Evolutionary conservation across 257 asterid genomes (phyloP), one percentile per base, ranked within the genome.

Genomic region (Fraxinus quadrangulata): DNA sequence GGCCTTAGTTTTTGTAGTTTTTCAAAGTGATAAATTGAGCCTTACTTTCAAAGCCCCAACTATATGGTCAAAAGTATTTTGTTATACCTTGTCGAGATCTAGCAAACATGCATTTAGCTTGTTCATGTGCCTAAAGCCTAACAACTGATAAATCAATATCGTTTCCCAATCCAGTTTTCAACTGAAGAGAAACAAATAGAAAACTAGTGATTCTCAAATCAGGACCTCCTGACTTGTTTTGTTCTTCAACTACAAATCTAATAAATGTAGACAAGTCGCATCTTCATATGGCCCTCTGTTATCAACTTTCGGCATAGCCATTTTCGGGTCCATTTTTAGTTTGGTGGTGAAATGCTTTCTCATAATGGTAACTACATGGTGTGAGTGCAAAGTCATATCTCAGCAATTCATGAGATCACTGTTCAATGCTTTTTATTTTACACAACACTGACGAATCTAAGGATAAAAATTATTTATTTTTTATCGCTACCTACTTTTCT

Each of bases 101-200:
- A 73, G 33, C 14, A 63, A n/a, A 63, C 36, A 63, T 0, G 75
- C 23, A 76, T 39, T 47, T 56, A 67, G 54, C 36, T 33, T 51
- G 66, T 45, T 56, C 33, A 17, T 63, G 49, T 59, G 28, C 74
- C 72, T 63, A 56, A 80, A 63, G 66, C 30, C 33, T 51, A 39
- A 3, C 69, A 26, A 61, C 68, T 24, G n/a, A 61, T 61, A 9
- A 7, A 17, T 16, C 19, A 51, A 51, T 17, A 51, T 51, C 5
- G 51, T 17, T 51, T 39, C 10, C 17, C 21, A 51, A 5, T 54
- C 66, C 26, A 56, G 28, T 10, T 61, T 61, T 61, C 33, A 61
- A 63, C n/a, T 26, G 3, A 63, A 23, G 69, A 23, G 69, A 63
- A 63, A 63, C 3, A 63, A 63, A 63, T 63, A 8, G 36, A 26